These are phyloP conservation scores for Ailanthus altissimus DNA, from an alignment of 345 rosid species.

Conservation along the genomic window DNA sequence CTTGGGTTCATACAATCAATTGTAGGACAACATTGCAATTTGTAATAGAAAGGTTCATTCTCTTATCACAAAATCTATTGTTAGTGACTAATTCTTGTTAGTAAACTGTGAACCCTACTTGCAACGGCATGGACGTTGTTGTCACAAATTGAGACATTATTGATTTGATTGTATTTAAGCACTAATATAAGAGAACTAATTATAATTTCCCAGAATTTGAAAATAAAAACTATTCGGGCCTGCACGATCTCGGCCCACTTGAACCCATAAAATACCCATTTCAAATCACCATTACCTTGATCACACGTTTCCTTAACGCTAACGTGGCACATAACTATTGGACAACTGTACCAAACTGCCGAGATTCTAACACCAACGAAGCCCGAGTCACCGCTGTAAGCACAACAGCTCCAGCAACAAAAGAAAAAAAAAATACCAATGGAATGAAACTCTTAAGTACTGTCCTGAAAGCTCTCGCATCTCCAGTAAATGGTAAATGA, in stretches of 20 bases:
- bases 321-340: background rate
- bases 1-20: too few species aligned
- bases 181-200: too few species aligned
- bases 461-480: background rate
- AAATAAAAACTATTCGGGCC: background rate
- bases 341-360: background rate
- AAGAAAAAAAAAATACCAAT: background rate
- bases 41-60: too few species aligned
- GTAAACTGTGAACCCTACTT: too few species aligned
- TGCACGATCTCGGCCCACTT: background rate
- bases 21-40: too few species aligned
- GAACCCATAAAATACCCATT: background rate
- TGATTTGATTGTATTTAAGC: too few species aligned
- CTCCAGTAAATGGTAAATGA: slow-evolving; percentile 7
- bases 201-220: background rate
- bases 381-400: background rate
- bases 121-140: too few species aligned
- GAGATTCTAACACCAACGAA: background rate
- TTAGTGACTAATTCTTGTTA: too few species aligned
- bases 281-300: background rate
- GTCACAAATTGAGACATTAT: too few species aligned
- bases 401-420: background rate
- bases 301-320: background rate
- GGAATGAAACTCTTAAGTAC: background rate
- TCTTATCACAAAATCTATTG: too few species aligned